Evolutionary conservation across 176 grass and related monocot genomes (phyloP).

Genomic region (Elaeis guineensis): DNA sequence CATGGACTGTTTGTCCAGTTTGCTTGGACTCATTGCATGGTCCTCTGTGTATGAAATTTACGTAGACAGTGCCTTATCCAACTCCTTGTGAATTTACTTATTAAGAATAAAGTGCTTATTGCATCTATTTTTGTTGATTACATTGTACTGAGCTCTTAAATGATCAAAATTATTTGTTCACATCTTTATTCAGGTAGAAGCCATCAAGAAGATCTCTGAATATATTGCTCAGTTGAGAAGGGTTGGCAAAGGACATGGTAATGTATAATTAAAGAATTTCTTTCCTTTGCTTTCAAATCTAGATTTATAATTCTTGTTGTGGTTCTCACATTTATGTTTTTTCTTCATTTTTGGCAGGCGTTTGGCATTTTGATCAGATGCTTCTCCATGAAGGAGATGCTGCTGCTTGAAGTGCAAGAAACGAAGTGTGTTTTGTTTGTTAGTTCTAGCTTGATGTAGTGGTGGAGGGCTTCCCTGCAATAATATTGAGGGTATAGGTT

Average conservation of each 20-base stretch:
- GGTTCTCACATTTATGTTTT: not conserved
- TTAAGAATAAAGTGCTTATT: no score
- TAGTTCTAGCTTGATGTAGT: no score
- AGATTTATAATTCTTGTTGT: not conserved
- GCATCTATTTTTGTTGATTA: no score
- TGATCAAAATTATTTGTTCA: not conserved
- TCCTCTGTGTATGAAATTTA: no score
- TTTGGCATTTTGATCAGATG: slow-evolving; percentile 25
- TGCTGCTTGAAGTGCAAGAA: not conserved
- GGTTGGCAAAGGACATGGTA: slow-evolving; percentile 24
- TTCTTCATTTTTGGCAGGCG: not conserved
- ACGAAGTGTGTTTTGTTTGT: no score
- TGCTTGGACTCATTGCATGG: no score
- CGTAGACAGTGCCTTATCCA: no score
- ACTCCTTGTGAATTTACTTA: no score
- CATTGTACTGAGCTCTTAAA: no score
- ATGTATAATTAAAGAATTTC: not conserved
- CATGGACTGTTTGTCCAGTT: no score
- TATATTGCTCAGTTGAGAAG: slow-evolving; percentile 18
- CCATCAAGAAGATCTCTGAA: slow-evolving; percentile 16
- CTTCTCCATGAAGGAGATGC: slow-evolving; percentile 20
- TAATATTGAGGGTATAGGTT: no score
- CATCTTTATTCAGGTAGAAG: slow-evolving; percentile 4
- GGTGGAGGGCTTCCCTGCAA: no score
- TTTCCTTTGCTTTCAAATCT: not conserved